Conservation (phyloP, 345 rosid genomes). For the Eucalyptus tenuipes region DNA sequence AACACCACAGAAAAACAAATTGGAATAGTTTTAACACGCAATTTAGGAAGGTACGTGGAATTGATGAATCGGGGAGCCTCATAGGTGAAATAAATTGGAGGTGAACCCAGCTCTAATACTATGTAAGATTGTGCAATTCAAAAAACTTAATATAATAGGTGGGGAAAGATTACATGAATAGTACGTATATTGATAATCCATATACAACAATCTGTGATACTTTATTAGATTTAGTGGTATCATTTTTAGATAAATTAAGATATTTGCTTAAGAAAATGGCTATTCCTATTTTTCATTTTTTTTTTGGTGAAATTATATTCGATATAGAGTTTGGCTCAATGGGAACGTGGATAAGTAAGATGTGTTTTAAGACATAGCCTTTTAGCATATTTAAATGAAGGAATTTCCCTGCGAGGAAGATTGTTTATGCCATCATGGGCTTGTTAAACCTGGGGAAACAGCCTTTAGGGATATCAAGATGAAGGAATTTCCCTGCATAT, state of each 20-base stretch:
- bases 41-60: neutral
- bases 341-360: neutral
- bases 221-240: neutral
- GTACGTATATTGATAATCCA: neutral
- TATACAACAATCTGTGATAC: rapidly evolving
- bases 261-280: neutral
- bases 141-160: neutral
- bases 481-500: neutral
- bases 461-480: neutral
- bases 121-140: neutral
- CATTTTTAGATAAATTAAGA: neutral
- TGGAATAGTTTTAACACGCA: neutral
- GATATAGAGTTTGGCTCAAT: neutral
- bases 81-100: neutral
- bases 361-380: neutral
- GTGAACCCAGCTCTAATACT: neutral
- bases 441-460: neutral
- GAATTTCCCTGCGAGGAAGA: neutral
- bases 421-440: neutral
- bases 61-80: rapidly evolving
- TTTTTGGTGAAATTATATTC: neutral
- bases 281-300: neutral
- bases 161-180: neutral
- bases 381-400: neutral
- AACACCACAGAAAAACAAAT: rapidly evolving